Conservation (phyloP, 257 asterid species). For the Nicotiana tabacum region DNA sequence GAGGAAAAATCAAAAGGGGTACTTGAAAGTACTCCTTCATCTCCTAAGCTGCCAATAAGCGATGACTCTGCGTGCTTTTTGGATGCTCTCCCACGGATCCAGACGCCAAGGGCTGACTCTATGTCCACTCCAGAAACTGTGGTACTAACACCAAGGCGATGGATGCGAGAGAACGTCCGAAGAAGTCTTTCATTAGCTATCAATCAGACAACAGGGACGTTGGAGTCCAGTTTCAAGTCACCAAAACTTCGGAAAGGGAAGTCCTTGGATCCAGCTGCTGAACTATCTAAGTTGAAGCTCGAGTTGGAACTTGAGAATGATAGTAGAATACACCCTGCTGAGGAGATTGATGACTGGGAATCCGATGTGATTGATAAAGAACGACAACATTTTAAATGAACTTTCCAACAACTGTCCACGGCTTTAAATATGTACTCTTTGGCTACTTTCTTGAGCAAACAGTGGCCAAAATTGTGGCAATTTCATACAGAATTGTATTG, state of each 20-base stretch:
- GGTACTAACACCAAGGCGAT: constrained; percentile 22
- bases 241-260: constrained; percentile 20
- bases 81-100: constrained; percentile 16
- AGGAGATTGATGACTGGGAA: constrained; percentile 74
- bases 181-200: constrained; percentile 34
- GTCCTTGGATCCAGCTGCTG: constrained; percentile 42
- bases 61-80: constrained; percentile 10
- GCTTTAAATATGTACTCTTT: neutral
- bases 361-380: constrained; percentile 50
- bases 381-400: constrained; percentile 14
- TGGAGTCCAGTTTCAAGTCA: constrained; percentile 27
- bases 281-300: constrained; percentile 47
- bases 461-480: neutral
- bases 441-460: neutral
- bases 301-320: constrained; percentile 78
- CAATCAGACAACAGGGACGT: constrained; percentile 19
- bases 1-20: constrained; percentile 32
- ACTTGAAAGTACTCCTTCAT: constrained; percentile 28
- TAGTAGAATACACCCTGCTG: constrained; percentile 40
- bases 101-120: constrained; percentile 19
- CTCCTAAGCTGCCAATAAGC: constrained; percentile 20
- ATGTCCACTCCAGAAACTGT: constrained; percentile 9
- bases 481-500: neutral
- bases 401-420: neutral
- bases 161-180: constrained; percentile 29